These are phyloP conservation scores for Limonomyces culmigenus DNA, from an alignment of 1,284 basidiomycete genomes.

Conservation along the genomic window DNA sequence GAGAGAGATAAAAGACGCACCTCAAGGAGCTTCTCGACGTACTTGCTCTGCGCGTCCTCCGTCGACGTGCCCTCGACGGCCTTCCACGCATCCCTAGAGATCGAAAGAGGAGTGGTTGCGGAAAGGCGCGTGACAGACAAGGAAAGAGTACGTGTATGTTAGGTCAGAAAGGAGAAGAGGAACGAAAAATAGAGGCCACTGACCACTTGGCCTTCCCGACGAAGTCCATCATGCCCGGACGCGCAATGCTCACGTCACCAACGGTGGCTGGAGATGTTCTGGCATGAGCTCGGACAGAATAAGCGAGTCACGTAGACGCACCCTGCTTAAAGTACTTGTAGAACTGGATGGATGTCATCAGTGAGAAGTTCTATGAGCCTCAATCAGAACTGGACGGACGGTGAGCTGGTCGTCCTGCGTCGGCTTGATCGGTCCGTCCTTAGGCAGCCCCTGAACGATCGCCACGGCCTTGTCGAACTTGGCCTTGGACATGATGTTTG, in stretches of 20 bases:
- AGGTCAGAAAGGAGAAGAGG: slow-evolving; percentile 3
- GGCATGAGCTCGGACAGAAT: not conserved
- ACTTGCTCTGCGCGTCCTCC: slow-evolving; percentile 55
- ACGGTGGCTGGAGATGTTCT: slow-evolving; percentile 37
- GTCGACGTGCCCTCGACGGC: slow-evolving; percentile 51
- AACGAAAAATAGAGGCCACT: slow-evolving; percentile 9
- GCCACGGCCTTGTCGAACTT: slow-evolving; percentile 69
- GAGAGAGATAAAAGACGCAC: slow-evolving; percentile 23
- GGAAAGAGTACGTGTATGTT: slow-evolving; percentile 4
- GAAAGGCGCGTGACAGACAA: no score
- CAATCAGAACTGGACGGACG: slow-evolving; percentile 25
- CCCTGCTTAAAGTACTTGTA: slow-evolving; percentile 90
- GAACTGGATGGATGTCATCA: slow-evolving; percentile 65
- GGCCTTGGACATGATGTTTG: slow-evolving; percentile 33
- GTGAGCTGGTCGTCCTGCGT: slow-evolving; percentile 60
- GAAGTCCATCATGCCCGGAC: slow-evolving; percentile 67
- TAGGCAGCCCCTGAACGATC: slow-evolving; percentile 58
- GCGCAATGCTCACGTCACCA: slow-evolving; percentile 49
- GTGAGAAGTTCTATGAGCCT: no score
- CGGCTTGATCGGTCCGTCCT: slow-evolving; percentile 71
- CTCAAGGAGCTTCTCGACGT: slow-evolving; percentile 57
- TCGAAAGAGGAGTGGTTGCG: no score
- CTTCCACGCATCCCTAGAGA: slow-evolving; percentile 73
- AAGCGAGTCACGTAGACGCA: slow-evolving; percentile 12
- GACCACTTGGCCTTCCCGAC: slow-evolving; percentile 76